Evolutionary conservation across 2,329 filamentous ascomycete genomes (phyloP).

Genomic region (Penicillium freii): DNA sequence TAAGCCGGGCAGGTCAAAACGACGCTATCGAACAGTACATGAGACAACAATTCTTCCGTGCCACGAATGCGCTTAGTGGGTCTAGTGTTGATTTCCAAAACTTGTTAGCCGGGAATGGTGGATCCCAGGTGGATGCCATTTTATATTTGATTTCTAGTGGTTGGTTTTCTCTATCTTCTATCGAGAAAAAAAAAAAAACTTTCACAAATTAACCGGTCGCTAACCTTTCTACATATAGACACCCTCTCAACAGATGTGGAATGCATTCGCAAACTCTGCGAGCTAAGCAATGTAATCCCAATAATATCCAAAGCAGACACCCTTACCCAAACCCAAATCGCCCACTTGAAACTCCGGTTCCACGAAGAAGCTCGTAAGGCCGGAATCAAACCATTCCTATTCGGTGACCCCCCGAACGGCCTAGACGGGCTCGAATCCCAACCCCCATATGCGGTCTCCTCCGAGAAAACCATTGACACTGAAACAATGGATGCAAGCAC

Average conservation of each 20-base stretch:
- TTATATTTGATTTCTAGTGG: slow-evolving; percentile 76
- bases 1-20: slow-evolving; percentile 54
- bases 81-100: slow-evolving; percentile 72
- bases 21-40: slow-evolving; percentile 68
- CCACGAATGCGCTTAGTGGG: slow-evolving; percentile 60
- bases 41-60: slow-evolving; percentile 65
- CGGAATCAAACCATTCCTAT: slow-evolving; percentile 65
- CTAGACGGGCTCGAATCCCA: slow-evolving; percentile 30
- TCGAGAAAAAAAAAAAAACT: background rate
- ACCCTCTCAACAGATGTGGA: slow-evolving; percentile 65
- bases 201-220: background rate
- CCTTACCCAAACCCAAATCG: slow-evolving; percentile 58
- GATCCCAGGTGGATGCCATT: slow-evolving; percentile 78
- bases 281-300: slow-evolving; percentile 80
- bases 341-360: slow-evolving; percentile 56
- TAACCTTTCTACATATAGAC: slow-evolving; percentile 40
- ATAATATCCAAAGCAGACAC: slow-evolving; percentile 75
- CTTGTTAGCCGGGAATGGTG: slow-evolving; percentile 77
- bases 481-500: slow-evolving; percentile 90
- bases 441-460: slow-evolving; percentile 74
- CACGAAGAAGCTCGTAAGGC: slow-evolving; percentile 39
- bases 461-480: slow-evolving; percentile 65
- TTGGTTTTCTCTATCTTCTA: slow-evolving; percentile 45
- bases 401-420: slow-evolving; percentile 46
- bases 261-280: slow-evolving; percentile 66